Evolutionary conservation across 1,284 basidiomycete species (phyloP).

Genomic region (Heterobasidion occidentale): DNA sequence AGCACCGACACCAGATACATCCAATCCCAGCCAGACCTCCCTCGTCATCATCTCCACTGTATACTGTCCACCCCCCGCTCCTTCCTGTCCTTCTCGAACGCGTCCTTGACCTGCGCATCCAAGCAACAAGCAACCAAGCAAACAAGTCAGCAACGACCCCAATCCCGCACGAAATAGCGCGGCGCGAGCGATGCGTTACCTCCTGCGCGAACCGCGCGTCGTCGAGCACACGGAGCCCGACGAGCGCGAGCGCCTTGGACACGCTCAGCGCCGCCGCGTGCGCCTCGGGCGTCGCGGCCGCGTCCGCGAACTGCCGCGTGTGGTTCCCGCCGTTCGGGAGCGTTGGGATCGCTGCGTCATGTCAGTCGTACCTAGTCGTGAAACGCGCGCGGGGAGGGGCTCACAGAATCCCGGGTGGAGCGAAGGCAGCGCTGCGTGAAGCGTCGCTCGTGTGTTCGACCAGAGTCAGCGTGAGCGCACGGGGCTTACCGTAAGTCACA

Average conservation of each 20-base stretch:
- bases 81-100: slow-evolving; percentile 29
- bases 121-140: not conserved
- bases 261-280: slow-evolving; percentile 51
- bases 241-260: slow-evolving; percentile 54
- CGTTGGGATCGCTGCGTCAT: slow-evolving; percentile 54
- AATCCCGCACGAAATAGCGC: not conserved
- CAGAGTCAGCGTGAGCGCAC: not conserved
- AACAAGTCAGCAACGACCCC: not conserved
- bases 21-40: not conserved
- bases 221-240: slow-evolving; percentile 47
- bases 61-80: not conserved
- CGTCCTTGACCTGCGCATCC: slow-evolving; percentile 23
- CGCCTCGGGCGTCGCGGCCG: slow-evolving; percentile 52
- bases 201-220: slow-evolving; percentile 50
- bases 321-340: slow-evolving; percentile 57
- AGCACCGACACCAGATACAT: not conserved
- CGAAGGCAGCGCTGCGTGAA: slow-evolving; percentile 45
- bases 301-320: slow-evolving; percentile 52
- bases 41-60: not conserved
- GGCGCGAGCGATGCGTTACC: slow-evolving; percentile 24
- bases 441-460: slow-evolving; percentile 5
- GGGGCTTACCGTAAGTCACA: slow-evolving; percentile 48
- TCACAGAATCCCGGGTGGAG: slow-evolving; percentile 58
- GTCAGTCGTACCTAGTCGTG: not conserved
- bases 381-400: slow-evolving; percentile 7